A percentile compares a stretch with the other conserved stretches of the same genome.
Evolutionary conservation across 805 yeast species (phyloP).

Genomic region (Ogataea wickerhamii): DNA sequence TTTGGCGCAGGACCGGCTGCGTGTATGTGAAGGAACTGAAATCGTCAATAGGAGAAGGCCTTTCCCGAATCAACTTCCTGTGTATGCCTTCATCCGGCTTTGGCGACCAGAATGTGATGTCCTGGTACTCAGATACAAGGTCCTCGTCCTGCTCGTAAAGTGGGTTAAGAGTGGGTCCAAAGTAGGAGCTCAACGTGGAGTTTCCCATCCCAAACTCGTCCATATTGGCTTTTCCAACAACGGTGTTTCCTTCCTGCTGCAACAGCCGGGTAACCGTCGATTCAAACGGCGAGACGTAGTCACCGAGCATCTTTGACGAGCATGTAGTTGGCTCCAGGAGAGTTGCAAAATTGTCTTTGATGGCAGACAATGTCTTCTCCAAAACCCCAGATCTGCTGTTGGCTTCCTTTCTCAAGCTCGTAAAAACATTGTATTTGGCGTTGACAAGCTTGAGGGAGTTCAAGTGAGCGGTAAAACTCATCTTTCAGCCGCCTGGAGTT

Average conservation of each 20-base stretch:
- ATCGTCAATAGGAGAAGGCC: constrained; percentile 18
- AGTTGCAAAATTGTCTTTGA: constrained; percentile 83
- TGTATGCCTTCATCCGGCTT: constrained; percentile 3
- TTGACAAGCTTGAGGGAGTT: constrained; percentile 12
- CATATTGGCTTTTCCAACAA: constrained; percentile 82
- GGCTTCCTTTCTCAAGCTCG: constrained; percentile 26
- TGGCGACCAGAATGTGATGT: constrained; percentile 25
- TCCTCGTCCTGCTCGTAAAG: constrained; percentile 23
- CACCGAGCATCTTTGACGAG: constrained; percentile 58
- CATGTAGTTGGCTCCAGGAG: constrained; percentile 66
- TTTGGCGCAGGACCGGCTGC: constrained; percentile 15
- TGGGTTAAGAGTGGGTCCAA: constrained; percentile 60
- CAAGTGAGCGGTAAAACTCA: neutral
- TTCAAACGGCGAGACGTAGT: constrained; percentile 72
- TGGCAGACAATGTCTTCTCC: constrained; percentile 38
- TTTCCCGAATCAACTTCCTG: constrained; percentile 38
- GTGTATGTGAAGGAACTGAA: constrained; percentile 13
- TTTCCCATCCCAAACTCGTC: constrained; percentile 99
- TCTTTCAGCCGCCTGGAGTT: no score
- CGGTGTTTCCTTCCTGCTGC: constrained; percentile 45
- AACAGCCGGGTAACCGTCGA: constrained; percentile 67
- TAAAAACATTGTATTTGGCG: constrained; percentile 36
- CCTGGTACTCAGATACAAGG: constrained; percentile 22
- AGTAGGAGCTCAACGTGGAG: constrained; percentile 50
- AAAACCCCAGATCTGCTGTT: constrained; percentile 18